Evolutionary conservation across 306 rosid genomes (phyloP).

Genomic region (Prunus mira): DNA sequence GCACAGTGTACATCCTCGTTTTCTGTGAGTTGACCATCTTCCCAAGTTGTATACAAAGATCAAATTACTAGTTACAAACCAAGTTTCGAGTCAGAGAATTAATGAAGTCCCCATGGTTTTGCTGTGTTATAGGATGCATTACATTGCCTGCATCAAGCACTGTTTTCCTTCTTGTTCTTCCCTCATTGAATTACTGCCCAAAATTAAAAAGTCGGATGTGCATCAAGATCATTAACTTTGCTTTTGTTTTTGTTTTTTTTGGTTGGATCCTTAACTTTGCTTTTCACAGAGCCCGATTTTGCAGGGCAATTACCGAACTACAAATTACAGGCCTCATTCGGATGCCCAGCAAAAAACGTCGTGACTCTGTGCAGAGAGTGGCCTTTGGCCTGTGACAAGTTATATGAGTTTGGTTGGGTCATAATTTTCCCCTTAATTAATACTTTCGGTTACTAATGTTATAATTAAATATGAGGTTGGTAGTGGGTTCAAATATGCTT

Average conservation of each 20-base stretch:
- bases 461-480: too few relatives aligned
- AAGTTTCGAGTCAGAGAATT: not conserved
- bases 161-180: not conserved
- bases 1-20: not conserved
- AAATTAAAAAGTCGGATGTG: not conserved
- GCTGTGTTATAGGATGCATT: not conserved
- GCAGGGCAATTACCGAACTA: conserved; percentile 77
- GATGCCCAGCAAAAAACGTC: conserved; percentile 90
- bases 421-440: not conserved
- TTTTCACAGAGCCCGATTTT: conserved; percentile 77
- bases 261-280: conserved; percentile 47
- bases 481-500: too few relatives aligned
- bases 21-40: not conserved
- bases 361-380: conserved; percentile 78
- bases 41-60: not conserved
- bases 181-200: not conserved
- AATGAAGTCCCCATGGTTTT: not conserved
- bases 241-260: not conserved
- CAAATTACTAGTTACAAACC: not conserved
- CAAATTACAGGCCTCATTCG: conserved; percentile 83
- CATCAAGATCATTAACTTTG: conserved; percentile 44
- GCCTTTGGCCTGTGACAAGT: conserved; percentile 71
- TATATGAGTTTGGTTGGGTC: not conserved
- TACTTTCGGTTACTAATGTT: too few relatives aligned
- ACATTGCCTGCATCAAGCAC: not conserved